phyloP scores from a whole-genome alignment of 2,329 filamentous ascomycete species.

The Elsinoe ampelina region DNA sequence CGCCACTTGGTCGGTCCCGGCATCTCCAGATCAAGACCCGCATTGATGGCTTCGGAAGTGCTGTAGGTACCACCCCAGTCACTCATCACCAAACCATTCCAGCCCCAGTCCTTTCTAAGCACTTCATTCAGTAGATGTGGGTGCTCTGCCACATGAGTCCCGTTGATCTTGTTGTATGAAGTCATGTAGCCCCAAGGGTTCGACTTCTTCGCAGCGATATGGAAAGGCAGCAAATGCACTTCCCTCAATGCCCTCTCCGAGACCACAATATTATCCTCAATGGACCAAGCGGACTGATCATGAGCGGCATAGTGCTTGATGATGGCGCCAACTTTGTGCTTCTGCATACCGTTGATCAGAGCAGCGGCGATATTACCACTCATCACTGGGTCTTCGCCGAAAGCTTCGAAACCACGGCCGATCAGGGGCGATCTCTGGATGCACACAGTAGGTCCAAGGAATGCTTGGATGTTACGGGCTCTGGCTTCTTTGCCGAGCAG shows the following conservation, averaged over 20 bases:
- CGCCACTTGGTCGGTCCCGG: constrained; percentile 31
- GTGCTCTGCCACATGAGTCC: constrained; percentile 58
- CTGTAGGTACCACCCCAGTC: constrained; percentile 73
- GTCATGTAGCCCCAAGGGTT: constrained; percentile 63
- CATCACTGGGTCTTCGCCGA: constrained; percentile 71
- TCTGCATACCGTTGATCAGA: constrained; percentile 56
- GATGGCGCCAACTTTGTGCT: constrained; percentile 63
- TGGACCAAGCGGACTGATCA: constrained; percentile 53
- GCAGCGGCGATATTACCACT: constrained; percentile 62
- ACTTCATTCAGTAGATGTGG: constrained; percentile 59
- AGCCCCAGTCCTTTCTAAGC: constrained; percentile 62
- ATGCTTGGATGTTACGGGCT: constrained; percentile 62
- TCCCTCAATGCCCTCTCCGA: constrained; percentile 59
- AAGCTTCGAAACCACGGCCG: constrained; percentile 78
- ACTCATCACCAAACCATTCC: constrained; percentile 48
- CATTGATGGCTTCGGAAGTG: constrained; percentile 56
- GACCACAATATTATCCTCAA: constrained; percentile 53
- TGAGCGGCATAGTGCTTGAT: constrained; percentile 71
- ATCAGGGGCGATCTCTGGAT: constrained; percentile 77
- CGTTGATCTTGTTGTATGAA: constrained; percentile 66
- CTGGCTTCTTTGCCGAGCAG: constrained; percentile 63
- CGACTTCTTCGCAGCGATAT: constrained; percentile 63
- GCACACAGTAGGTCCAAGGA: constrained; percentile 70
- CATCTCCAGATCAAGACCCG: constrained; percentile 39
- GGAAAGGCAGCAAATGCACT: constrained; percentile 65